Percentiles rank a stretch among this genome's conserved stretches.
Evolutionary conservation across 1,284 basidiomycete species (phyloP).

Genomic region (Papiliotrema fonsecae): DNA sequence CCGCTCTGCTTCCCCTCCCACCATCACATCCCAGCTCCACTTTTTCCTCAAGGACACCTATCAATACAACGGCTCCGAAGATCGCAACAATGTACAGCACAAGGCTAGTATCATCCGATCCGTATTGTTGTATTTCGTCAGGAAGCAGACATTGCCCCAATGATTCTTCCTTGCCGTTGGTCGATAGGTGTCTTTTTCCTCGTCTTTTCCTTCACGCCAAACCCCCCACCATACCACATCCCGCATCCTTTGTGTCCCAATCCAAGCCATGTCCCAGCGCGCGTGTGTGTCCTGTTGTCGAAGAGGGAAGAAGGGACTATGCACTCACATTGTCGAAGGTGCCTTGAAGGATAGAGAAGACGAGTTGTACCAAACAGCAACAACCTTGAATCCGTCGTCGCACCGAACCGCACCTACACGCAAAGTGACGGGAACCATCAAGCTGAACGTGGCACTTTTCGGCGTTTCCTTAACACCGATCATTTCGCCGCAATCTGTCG

Average conservation of each 20-base stretch:
- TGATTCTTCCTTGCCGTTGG: slow-evolving; percentile 38
- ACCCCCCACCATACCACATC: too few species aligned
- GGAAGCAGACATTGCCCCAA: slow-evolving; percentile 45
- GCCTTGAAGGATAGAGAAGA: slow-evolving; percentile 13
- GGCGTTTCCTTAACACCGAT: slow-evolving; percentile 16
- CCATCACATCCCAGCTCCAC: neutral
- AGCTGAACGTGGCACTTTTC: slow-evolving; percentile 8
- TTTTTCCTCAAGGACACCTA: too few species aligned
- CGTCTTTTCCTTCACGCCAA: neutral
- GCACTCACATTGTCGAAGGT: slow-evolving; percentile 11
- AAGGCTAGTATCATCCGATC: slow-evolving; percentile 3
- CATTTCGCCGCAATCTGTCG: neutral
- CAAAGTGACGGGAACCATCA: neutral
- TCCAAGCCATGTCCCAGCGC: neutral
- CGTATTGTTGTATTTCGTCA: slow-evolving; percentile 23
- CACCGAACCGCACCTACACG: neutral
- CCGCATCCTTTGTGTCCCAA: neutral
- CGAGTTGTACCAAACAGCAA: neutral
- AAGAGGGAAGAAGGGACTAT: neutral
- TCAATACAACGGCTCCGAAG: slow-evolving; percentile 30
- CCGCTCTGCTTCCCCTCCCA: neutral
- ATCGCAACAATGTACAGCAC: slow-evolving; percentile 13
- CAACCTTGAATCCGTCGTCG: neutral
- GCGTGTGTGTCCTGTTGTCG: neutral
- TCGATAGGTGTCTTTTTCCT: neutral